These are phyloP conservation scores for Boehmeria nivea DNA, from an alignment of 306 rosid genomes.

Conservation along the genomic window DNA sequence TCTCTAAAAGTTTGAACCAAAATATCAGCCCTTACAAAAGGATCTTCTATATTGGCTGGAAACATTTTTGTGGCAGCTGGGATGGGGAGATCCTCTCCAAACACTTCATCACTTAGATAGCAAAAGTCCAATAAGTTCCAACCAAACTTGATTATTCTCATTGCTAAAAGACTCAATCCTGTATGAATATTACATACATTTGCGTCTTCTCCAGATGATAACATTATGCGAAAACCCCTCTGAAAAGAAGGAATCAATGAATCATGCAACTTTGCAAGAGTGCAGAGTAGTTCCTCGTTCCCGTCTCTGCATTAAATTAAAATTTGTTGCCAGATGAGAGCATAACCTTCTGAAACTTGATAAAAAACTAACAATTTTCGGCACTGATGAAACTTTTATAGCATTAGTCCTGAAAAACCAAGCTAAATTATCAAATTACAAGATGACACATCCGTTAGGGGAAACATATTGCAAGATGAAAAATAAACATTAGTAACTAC, in stretches of 20 bases:
- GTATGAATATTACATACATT: conserved; percentile 34
- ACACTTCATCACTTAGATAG: conserved; percentile 76
- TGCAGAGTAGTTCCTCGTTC: conserved; percentile 64
- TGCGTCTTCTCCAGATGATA: conserved; percentile 50
- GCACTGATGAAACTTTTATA: not conserved
- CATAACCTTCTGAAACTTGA: not conserved
- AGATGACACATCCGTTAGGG: too few species aligned
- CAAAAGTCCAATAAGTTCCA: conserved; percentile 70
- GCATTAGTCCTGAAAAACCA: not conserved
- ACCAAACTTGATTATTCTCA: conserved; percentile 71
- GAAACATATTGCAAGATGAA: too few species aligned
- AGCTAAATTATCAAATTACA: too few species aligned
- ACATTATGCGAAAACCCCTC: conserved; percentile 40
- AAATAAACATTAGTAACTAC: too few species aligned
- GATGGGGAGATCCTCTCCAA: conserved; percentile 43
- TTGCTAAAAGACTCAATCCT: conserved; percentile 70
- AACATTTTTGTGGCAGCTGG: conserved; percentile 76
- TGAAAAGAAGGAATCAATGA: conserved; percentile 63
- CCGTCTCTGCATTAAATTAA: conserved; percentile 50
- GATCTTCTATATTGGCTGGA: conserved; percentile 92
- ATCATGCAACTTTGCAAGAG: conserved; percentile 88
- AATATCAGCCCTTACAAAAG: conserved; percentile 76
- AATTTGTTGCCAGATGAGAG: conserved; percentile 1
- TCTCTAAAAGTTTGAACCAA: conserved; percentile 81
- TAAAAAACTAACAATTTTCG: conserved; percentile 7